These are phyloP conservation scores for Malus hybrid DNA, from an alignment of 331 rosid genomes.

Conservation along the genomic window DNA sequence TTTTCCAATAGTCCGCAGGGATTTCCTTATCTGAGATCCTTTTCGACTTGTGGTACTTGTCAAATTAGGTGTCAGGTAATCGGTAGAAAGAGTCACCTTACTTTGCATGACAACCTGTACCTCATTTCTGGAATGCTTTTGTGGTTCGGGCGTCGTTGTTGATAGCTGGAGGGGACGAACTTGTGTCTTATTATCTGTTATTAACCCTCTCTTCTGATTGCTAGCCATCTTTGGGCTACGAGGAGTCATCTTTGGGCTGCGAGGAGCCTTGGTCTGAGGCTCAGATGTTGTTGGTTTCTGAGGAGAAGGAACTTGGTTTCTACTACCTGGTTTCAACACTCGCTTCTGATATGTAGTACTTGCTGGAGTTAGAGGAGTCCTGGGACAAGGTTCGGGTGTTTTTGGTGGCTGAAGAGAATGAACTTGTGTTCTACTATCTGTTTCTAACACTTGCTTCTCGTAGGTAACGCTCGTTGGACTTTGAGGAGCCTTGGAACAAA, in stretches of 20 bases:
- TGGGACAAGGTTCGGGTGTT: slow-evolving; percentile 7
- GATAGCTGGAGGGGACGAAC: slow-evolving; percentile 44
- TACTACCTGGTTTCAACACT: slow-evolving; percentile 20
- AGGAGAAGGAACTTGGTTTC: slow-evolving; percentile 34
- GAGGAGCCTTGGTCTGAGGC: slow-evolving; percentile 36
- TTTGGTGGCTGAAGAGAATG: slow-evolving; percentile 30
- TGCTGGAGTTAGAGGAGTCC: slow-evolving; percentile 56
- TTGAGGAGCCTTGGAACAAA: slow-evolving; percentile 37
- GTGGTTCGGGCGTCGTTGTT: slow-evolving; percentile 52
- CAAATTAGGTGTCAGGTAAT: slow-evolving; percentile 39
- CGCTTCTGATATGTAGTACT: slow-evolving; percentile 35
- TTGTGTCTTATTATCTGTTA: slow-evolving; percentile 33
- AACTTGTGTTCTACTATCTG: slow-evolving; percentile 27
- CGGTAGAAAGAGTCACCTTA: slow-evolving; percentile 19
- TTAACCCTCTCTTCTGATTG: slow-evolving; percentile 38
- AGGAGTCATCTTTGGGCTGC: slow-evolving; percentile 60
- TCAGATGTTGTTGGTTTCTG: slow-evolving; percentile 21
- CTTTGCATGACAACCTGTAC: slow-evolving; percentile 16
- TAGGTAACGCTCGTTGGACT: slow-evolving; percentile 51
- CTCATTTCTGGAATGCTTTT: slow-evolving; percentile 24
- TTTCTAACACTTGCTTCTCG: slow-evolving; percentile 29
- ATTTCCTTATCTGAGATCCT: slow-evolving; percentile 79
- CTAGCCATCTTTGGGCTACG: slow-evolving; percentile 48
- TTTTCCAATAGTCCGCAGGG: slow-evolving; percentile 84
- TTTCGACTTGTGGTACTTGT: slow-evolving; percentile 47